These are phyloP conservation scores for Kurtzmaniella quercitrusa DNA, from an alignment of 1,139 yeast species.

Conservation along the genomic window DNA sequence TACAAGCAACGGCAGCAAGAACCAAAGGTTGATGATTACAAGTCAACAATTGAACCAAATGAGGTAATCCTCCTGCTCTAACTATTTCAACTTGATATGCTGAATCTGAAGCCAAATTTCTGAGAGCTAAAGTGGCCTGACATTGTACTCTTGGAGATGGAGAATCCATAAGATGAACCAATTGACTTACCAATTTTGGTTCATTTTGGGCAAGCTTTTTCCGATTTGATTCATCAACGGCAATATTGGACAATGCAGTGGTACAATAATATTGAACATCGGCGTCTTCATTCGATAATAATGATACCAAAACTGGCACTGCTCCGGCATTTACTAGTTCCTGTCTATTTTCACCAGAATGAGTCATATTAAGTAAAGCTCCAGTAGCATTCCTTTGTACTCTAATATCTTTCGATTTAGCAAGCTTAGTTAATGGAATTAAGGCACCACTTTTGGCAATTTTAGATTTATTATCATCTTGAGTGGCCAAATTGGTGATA, in stretches of 20 bases:
- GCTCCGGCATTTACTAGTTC: slow-evolving; percentile 98
- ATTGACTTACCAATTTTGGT: slow-evolving; percentile 85
- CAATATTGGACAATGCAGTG: slow-evolving; percentile 93
- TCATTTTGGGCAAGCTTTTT: slow-evolving; percentile 86
- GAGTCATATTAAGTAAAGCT: slow-evolving; percentile 96
- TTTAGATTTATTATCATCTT: slow-evolving; percentile 92
- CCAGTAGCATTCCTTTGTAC: slow-evolving; percentile 99
- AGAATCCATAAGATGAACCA: slow-evolving; percentile 89
- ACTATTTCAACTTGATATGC: slow-evolving; percentile 93
- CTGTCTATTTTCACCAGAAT: slow-evolving; percentile 92
- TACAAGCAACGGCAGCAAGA: slow-evolving; percentile 96
- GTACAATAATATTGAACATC: slow-evolving; percentile 98
- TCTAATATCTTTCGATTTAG: slow-evolving; percentile 89
- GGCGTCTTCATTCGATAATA: slow-evolving; percentile 82
- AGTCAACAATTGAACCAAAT: slow-evolving; percentile 79
- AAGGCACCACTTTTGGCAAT: slow-evolving; percentile 97
- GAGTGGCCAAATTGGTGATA: slow-evolving; percentile 96
- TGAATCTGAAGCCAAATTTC: slow-evolving; percentile 94
- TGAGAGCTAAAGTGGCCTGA: slow-evolving; percentile 92
- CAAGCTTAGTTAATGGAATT: slow-evolving; percentile 87
- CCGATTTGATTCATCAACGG: slow-evolving; percentile 91
- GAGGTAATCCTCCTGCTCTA: slow-evolving; percentile 91
- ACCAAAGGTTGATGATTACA: slow-evolving; percentile 90
- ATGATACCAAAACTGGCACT: slow-evolving; percentile 90
- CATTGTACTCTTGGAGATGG: slow-evolving; percentile 93